phyloP scores from a whole-genome alignment of 139 green algal genomes.

The Parachlorella kessleri region DNA sequence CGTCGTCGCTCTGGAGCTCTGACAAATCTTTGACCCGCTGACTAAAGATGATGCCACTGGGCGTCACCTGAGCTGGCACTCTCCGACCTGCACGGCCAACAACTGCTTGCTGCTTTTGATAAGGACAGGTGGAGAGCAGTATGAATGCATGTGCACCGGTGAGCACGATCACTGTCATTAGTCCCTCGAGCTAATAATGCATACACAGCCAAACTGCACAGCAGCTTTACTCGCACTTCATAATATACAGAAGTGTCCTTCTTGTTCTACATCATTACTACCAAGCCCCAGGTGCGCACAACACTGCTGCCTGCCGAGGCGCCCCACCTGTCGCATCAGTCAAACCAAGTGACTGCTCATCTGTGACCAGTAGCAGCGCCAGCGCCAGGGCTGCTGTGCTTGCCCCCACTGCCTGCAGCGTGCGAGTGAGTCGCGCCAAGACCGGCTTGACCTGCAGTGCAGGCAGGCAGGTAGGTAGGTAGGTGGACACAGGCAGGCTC shows the following conservation, averaged over 20 bases:
- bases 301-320: neutral
- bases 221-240: too few species aligned
- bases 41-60: conserved; percentile 39
- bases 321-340: neutral
- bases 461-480: too few species aligned
- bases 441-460: conserved; percentile 54
- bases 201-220: too few species aligned
- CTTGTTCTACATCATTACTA: neutral
- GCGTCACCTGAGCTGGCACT: conserved; percentile 4
- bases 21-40: conserved; percentile 43
- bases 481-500: too few species aligned
- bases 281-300: neutral
- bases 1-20: conserved; percentile 62
- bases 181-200: too few species aligned
- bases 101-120: too few species aligned
- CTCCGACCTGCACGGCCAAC: neutral
- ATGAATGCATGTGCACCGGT: too few species aligned
- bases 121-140: too few species aligned
- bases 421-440: conserved; percentile 48
- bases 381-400: neutral
- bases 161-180: too few species aligned
- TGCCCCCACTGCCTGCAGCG: neutral
- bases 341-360: neutral
- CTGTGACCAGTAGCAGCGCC: neutral
- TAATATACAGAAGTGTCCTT: neutral